phyloP scores from a whole-genome alignment of 805 yeast species.

The Candida insectalens region DNA sequence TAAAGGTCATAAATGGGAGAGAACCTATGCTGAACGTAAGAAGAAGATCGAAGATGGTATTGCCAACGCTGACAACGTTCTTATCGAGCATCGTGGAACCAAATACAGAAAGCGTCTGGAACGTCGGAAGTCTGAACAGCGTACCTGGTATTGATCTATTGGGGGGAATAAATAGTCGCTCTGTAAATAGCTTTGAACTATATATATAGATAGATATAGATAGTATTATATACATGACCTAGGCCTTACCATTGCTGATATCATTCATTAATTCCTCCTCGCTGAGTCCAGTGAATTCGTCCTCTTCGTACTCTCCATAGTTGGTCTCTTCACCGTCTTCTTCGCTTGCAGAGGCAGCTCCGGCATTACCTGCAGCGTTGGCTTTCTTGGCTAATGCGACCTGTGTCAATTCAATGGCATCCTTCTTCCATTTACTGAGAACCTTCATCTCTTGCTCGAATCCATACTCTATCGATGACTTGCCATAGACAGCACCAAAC shows the following conservation, averaged over 20 bases:
- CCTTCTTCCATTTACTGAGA: constrained; percentile 63
- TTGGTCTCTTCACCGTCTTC: constrained; percentile 2
- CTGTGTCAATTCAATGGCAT: constrained; percentile 59
- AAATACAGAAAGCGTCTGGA: constrained; percentile 36
- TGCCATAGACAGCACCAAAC: constrained; percentile 71
- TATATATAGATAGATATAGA: neutral
- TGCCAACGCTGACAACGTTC: constrained; percentile 54
- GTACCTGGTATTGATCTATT: constrained; percentile 29
- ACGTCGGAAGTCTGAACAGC: constrained; percentile 27
- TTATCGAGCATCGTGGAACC: constrained; percentile 54
- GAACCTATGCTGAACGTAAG: constrained; percentile 49
- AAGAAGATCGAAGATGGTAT: constrained; percentile 57
- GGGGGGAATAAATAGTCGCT: too few species aligned
- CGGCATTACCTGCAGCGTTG: constrained; percentile 15
- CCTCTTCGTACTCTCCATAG: constrained; percentile 4
- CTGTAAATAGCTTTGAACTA: neutral
- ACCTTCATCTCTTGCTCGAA: constrained; percentile 60
- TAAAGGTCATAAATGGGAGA: constrained; percentile 76
- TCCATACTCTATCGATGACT: constrained; percentile 57
- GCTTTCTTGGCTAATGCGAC: constrained; percentile 37
- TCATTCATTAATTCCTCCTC: constrained; percentile 17
- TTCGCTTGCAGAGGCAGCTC: constrained; percentile 4
- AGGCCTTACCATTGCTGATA: constrained; percentile 4
- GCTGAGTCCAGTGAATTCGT: constrained; percentile 6
- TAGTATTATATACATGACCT: neutral